Conservation (phyloP, 2,329 filamentous ascomycete genomes). For the Volutella citrinella region DNA sequence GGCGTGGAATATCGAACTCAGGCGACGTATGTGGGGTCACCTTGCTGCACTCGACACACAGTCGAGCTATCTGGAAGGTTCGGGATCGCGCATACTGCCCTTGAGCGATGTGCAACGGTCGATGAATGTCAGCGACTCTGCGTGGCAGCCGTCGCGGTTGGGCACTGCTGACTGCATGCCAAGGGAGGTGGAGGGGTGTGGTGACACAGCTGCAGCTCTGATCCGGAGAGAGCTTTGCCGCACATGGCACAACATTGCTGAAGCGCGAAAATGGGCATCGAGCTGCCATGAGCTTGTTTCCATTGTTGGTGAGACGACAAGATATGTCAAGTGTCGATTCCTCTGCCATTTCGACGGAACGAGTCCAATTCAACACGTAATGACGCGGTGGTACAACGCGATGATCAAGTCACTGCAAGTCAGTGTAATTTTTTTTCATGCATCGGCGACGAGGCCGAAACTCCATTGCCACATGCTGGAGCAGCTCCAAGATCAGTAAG, state of each 20-base stretch:
- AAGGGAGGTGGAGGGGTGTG: slow-evolving; percentile 12
- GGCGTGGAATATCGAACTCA: slow-evolving; percentile 14
- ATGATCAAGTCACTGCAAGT: slow-evolving; percentile 13
- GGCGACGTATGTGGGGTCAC: slow-evolving; percentile 15
- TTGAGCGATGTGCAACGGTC: slow-evolving; percentile 13
- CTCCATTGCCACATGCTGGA: slow-evolving; percentile 13
- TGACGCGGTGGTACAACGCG: slow-evolving; percentile 11
- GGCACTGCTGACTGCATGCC: slow-evolving; percentile 7
- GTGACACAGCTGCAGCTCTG: slow-evolving; percentile 9
- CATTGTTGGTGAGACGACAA: slow-evolving; percentile 11
- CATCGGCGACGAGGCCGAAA: slow-evolving; percentile 7
- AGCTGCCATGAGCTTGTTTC: slow-evolving; percentile 11
- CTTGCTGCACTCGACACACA: slow-evolving; percentile 13
- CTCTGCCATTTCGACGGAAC: slow-evolving; percentile 14
- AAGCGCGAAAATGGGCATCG: slow-evolving; percentile 7
- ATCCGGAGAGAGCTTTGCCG: slow-evolving; percentile 14
- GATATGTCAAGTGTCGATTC: slow-evolving; percentile 13
- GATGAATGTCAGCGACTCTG: slow-evolving; percentile 10
- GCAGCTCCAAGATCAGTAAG: slow-evolving; percentile 12
- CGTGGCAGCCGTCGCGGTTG: slow-evolving; percentile 8
- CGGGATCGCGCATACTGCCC: slow-evolving; percentile 10
- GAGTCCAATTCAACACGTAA: slow-evolving; percentile 12
- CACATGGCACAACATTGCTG: slow-evolving; percentile 9
- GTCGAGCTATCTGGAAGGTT: slow-evolving; percentile 10
- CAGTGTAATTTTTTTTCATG: slow-evolving; percentile 12